phyloP scores from a whole-genome alignment of 208 protist genomes.

The Leishmania tropica region DNA sequence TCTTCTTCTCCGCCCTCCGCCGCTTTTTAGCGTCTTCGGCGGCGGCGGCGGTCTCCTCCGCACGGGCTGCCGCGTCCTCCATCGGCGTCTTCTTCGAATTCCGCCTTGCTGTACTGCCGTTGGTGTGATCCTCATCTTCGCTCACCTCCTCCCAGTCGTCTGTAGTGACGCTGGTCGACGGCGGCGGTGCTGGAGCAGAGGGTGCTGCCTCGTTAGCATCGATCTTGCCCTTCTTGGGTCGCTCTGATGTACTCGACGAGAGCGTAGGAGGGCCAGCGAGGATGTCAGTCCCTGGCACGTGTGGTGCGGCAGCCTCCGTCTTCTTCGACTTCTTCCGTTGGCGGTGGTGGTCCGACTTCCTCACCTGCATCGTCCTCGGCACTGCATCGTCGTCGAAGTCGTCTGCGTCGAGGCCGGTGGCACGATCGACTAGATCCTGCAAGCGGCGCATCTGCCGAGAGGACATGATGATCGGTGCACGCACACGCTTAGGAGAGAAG shows the following conservation, averaged over 20 bases:
- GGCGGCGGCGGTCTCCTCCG: slow-evolving; percentile 1
- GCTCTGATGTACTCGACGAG: not conserved
- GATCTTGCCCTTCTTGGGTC: not conserved
- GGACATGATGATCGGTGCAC: slow-evolving; percentile 51
- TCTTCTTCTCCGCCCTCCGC: slow-evolving; percentile 40
- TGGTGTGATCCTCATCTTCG: slow-evolving; percentile 8
- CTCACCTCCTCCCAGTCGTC: slow-evolving; percentile 34
- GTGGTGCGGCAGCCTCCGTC: not conserved
- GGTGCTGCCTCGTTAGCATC: not conserved
- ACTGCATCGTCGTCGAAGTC: slow-evolving; percentile 18
- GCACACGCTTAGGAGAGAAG: not conserved
- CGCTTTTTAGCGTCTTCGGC: slow-evolving; percentile 25
- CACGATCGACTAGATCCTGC: slow-evolving; percentile 73
- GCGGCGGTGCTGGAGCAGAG: not conserved
- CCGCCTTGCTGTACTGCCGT: not conserved
- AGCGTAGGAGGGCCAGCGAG: not conserved
- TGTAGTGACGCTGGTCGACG: not conserved
- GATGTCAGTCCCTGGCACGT: not conserved
- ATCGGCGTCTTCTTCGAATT: not conserved
- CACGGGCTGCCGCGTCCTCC: slow-evolving; percentile 3
- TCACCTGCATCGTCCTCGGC: slow-evolving; percentile 34
- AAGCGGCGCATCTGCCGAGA: slow-evolving; percentile 77
- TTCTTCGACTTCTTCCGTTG: slow-evolving; percentile 22
- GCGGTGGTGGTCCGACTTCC: slow-evolving; percentile 14
- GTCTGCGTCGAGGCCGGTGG: slow-evolving; percentile 64